A percentile compares a stretch with the other conserved stretches of the same genome.
These are phyloP conservation scores for Podospora conica DNA, from an alignment of 495 filamentous ascomycete genomes.

Conservation along the genomic window DNA sequence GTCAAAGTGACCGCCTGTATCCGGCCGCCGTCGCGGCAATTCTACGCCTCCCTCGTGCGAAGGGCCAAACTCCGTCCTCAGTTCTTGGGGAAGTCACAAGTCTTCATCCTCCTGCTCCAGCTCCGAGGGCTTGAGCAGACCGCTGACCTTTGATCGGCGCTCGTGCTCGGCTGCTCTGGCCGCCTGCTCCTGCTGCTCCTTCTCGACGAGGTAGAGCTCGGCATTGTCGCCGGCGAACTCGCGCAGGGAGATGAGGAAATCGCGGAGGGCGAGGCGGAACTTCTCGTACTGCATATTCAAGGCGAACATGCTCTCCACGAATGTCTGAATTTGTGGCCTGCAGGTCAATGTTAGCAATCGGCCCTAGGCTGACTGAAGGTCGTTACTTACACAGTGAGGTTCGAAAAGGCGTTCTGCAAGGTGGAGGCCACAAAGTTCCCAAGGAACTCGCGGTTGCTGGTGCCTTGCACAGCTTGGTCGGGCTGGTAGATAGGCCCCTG, in stretches of 20 bases:
- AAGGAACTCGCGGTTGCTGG: conserved; percentile 82
- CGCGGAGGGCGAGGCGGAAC: conserved; percentile 89
- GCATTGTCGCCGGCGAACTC: conserved; percentile 92
- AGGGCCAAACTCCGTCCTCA: conserved; percentile 54
- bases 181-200: conserved; percentile 75
- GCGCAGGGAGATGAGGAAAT: conserved; percentile 95
- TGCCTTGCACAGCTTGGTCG: conserved; percentile 71
- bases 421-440: conserved; percentile 75
- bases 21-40: conserved; percentile 14
- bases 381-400: conserved; percentile 79
- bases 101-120: conserved; percentile 94
- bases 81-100: conserved; percentile 72
- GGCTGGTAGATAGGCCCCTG: conserved; percentile 85
- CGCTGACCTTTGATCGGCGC: conserved; percentile 84
- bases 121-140: conserved; percentile 86
- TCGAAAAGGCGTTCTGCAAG: conserved; percentile 87
- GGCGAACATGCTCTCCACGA: conserved; percentile 80
- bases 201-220: conserved; percentile 91
- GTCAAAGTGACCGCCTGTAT: conserved; percentile 32
- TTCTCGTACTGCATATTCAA: conserved; percentile 73
- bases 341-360: conserved; percentile 29
- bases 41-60: conserved; percentile 13
- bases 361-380: neutral
- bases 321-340: conserved; percentile 79
- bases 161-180: conserved; percentile 76